Base-by-base conservation (phyloP, 148 eudicot species). In the Chenopodium berlandieri region DNA sequence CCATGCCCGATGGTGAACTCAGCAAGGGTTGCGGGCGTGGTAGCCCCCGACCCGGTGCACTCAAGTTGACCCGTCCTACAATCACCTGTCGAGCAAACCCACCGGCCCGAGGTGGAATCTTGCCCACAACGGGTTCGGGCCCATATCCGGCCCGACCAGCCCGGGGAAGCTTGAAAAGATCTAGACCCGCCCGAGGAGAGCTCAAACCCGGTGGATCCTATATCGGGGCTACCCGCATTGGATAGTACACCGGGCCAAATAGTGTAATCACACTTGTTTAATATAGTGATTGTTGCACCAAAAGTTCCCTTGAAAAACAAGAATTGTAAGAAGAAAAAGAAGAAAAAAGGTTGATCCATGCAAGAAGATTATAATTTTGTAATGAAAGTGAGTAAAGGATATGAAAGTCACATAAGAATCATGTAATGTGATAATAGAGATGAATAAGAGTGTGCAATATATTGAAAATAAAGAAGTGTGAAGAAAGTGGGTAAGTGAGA, bases 101-200 rank as follows among this genome's bases (percentile, higher is more conserved):
- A 90, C 54, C 64, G 85, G 4, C 91, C 90, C 0, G 85, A 72
- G 44, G 22, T 82, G 14, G 88, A 30, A 67, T 91, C 90, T 23
- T 86, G 88, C 17, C 77, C 67, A 81, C 94, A 92, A 7, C 90
- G 90, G 23, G 91, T 90, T 64, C 92, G 79, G 76, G 85, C 97
- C 97, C 94, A 92, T 65, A 92, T 78, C 72, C 93, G 90, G 6
- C 93, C 96, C 1, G 96, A 92, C 96, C 93, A 92, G 2, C 87
- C 86, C 0, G 92, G 82, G 14, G 86, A 72, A 56, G 83, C 82
- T 46, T 82, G 87, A 75, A 92, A 66, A 32, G 89, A 74, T 25
- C 81, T 81, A 2, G 93, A 83, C 71, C 31, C 82, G 11, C 88
- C 85, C 0, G 90, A 72, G 7, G 37, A 40, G 37, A 92, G 90